Percentiles rank a stretch among this genome's conserved stretches.
These are phyloP conservation scores for Tetrastigma voinierianum DNA, from an alignment of 164 flowering plant genomes.

Conservation along the genomic window DNA sequence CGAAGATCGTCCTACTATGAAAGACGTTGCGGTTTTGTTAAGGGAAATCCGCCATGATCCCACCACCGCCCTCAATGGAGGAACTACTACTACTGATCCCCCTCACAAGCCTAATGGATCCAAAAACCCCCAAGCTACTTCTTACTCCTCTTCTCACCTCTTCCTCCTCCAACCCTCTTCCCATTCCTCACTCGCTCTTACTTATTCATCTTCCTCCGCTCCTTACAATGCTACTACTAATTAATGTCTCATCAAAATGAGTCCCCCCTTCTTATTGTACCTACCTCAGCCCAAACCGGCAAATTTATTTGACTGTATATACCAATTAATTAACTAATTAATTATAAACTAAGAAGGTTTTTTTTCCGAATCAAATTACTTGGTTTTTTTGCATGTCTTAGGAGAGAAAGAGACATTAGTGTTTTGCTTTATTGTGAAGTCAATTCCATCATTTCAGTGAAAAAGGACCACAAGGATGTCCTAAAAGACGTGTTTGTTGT, in stretches of 20 bases:
- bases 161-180: constrained; percentile 55
- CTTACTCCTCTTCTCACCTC: constrained; percentile 40
- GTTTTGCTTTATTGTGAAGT: no score
- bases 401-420: no score
- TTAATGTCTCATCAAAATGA: no score
- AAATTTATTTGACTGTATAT: not conserved
- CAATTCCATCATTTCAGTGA: no score
- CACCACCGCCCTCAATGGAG: no score
- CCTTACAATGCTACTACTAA: constrained; percentile 8
- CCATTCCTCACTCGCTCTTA: constrained; percentile 46
- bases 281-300: no score
- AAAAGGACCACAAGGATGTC: no score
- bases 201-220: constrained; percentile 55
- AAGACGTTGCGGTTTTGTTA: constrained; percentile 74
- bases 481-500: no score
- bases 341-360: no score
- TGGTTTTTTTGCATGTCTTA: not conserved
- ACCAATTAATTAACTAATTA: no score
- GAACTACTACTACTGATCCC: constrained; percentile 39
- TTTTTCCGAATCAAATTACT: no score
- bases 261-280: no score
- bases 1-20: constrained; percentile 79
- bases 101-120: constrained; percentile 28
- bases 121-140: constrained; percentile 19
- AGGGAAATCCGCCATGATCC: constrained; percentile 64